Conservation (phyloP, 768 basidiomycete genomes). For the Panellus pusillus region DNA sequence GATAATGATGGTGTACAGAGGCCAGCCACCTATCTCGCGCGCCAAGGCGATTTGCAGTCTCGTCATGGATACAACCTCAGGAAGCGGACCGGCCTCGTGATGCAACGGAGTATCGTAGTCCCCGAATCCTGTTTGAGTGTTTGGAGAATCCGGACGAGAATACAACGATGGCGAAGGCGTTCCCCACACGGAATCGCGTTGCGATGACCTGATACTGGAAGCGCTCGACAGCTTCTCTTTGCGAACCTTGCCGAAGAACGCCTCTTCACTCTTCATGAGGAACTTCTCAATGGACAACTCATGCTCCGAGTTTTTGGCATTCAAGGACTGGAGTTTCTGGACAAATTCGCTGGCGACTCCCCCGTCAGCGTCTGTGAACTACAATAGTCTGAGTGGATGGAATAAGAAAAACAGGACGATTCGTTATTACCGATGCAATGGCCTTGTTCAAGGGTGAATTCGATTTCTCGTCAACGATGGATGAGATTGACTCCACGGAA, state of each 20-base stretch:
- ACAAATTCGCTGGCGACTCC: conserved; percentile 90
- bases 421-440: conserved; percentile 69
- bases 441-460: conserved; percentile 94
- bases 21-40: conserved; percentile 82
- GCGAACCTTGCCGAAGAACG: conserved; percentile 88
- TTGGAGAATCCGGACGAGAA: conserved; percentile 72
- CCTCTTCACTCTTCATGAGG: conserved; percentile 88
- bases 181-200: conserved; percentile 82
- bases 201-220: conserved; percentile 74
- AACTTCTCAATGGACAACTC: conserved; percentile 92
- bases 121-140: conserved; percentile 45
- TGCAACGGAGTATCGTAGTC: conserved; percentile 46
- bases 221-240: conserved; percentile 86
- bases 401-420: background rate
- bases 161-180: conserved; percentile 63
- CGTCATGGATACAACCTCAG: conserved; percentile 77
- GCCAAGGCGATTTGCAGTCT: conserved; percentile 82
- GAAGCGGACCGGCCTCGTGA: conserved; percentile 45
- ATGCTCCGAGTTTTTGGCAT: conserved; percentile 84
- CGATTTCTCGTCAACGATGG: conserved; percentile 88
- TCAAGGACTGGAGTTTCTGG: conserved; percentile 74
- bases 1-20: conserved; percentile 87
- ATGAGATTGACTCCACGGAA: conserved; percentile 89
- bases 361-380: conserved; percentile 95
- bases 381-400: conserved; percentile 2